Evolutionary conservation across 2,329 filamentous ascomycete genomes (phyloP), one percentile per base, ranked within the genome.

Genomic region (Neopestalotiopsis clavispora): DNA sequence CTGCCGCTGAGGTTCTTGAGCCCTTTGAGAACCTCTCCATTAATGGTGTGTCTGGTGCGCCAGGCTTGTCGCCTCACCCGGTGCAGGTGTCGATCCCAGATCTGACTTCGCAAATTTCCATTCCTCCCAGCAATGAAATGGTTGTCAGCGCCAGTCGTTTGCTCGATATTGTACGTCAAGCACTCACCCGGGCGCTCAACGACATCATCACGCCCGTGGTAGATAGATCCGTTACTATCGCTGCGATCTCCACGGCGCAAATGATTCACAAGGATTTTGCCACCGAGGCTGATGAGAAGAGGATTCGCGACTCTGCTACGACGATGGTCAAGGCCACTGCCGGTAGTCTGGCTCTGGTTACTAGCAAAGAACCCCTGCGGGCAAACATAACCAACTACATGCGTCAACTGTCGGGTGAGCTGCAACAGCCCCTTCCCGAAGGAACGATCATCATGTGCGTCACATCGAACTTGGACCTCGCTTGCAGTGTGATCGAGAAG

Each of bases 351-450:
- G 96, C 96, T 14, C 87, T 98, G 40, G 96, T 99, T n/a, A 99
- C 96, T 3, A 98, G 95, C 78, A 99, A 98, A 81, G 96, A 99
- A 79, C 96, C 96, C 17, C 86, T 99, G 17, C 91, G 96, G 70
- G 96, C 97, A 80, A 98, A 97, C 82, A 97, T 99, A 80, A 97
- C 93, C 67, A 99, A 98, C 81, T 97, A 98, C 78, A 94, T 99
- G 79, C 92, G 96, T 66, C 86, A 86, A 63, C 80, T 91, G n/a
- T 86, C 89, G 3, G 84, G 82, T 63, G 89, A 91, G 49, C 87
- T 97, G 49, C 90, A 94, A 67, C 92, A 94, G 66, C 93, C 93
- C 17, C 87, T 99, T 71, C 94, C 96, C 0, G 96, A 99, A 81
- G 96, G 96, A 6, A 93, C 96, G 40, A 96, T 99, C 70, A 89